Percentiles rank a stretch among this genome's conserved stretches.
Conservation (phyloP, 2,329 filamentous ascomycete species). For the Beauveria australis region DNA sequence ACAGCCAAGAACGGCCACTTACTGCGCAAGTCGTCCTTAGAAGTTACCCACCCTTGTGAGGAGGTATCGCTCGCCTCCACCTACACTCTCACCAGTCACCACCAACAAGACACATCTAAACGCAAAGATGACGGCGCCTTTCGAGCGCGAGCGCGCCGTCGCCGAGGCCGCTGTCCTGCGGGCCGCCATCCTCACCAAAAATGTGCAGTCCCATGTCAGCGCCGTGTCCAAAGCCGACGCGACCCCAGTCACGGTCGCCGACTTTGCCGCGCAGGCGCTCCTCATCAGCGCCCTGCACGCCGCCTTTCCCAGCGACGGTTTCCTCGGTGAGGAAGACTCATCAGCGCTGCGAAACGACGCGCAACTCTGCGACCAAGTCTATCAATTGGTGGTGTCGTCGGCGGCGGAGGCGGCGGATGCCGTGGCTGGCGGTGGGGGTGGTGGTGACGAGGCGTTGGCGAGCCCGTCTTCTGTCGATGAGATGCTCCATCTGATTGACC, state of each 20-base stretch:
- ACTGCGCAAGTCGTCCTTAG: no score
- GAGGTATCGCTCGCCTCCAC: neutral
- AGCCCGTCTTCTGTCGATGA: conserved; percentile 39
- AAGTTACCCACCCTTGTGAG: no score
- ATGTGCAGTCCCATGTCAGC: conserved; percentile 32
- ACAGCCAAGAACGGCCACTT: no score
- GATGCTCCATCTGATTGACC: conserved; percentile 54
- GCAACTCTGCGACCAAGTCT: conserved; percentile 43
- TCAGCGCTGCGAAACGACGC: conserved; percentile 41
- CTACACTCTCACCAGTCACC: neutral
- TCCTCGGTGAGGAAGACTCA: conserved; percentile 54
- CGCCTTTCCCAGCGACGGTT: conserved; percentile 46
- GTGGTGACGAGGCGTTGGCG: conserved; percentile 19
- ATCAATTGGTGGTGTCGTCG: conserved; percentile 38
- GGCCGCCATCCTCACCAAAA: conserved; percentile 50
- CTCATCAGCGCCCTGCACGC: conserved; percentile 48
- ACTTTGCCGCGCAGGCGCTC: conserved; percentile 56
- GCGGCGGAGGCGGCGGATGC: conserved; percentile 8
- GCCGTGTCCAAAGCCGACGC: conserved; percentile 49
- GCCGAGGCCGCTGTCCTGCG: conserved; percentile 42
- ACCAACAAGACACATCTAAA: neutral
- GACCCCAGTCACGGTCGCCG: conserved; percentile 54
- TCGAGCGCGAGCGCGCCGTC: conserved; percentile 23
- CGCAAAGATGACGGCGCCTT: conserved; percentile 17
- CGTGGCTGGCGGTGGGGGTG: neutral